Evolutionary conservation across 331 rosid genomes (phyloP), one percentile per base, ranked within the genome.

Genomic region (Phaseolus coccineus): DNA sequence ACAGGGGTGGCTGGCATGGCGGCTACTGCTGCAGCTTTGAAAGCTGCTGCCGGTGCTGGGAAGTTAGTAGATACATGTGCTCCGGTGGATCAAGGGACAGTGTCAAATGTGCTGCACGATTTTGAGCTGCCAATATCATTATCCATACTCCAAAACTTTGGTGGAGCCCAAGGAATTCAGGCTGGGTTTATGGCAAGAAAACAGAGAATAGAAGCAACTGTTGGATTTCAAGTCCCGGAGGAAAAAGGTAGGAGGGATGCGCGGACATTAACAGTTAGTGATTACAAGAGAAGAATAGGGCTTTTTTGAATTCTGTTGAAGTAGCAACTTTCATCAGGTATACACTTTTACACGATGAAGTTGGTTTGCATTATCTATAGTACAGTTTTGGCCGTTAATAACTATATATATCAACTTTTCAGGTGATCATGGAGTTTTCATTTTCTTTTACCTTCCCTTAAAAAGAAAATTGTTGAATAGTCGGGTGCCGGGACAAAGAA

Each of bases 41-140:
- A 87, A 85, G 99, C 99, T 11, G 99, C 99, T 51, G 98, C 96
- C 3, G 96, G 31, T 79, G 99, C 99, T 28, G 99, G 99, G 68
- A 96, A 96, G 89, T 85, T 96, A 80, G 89, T 96, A 4, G 99
- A 96, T 76, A 93, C 99, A 1, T 77, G 73, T 22, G 99, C 99
- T 40, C 98, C 99, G 0, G 94, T 93, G 74, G 99, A 96, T 83
- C 91, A 87, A 87, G 99, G 93, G 31, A 96, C 99, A 2, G 93
- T 86, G 64, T 86, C 97, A 39, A 83, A 96, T 85, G 2, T 78
- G 64, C 83, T 91, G 87, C 98, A 96, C 69, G 76, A 88, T 86
- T 96, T 96, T 35, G 98, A 93, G 86, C 86, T 96, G 77, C 98
- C 98, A 66, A 90, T 96, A 71, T 96, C 99, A 28, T 77, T 96